Base-by-base conservation (phyloP, 768 basidiomycete genomes). In the Psilocybe cubensis region DNA sequence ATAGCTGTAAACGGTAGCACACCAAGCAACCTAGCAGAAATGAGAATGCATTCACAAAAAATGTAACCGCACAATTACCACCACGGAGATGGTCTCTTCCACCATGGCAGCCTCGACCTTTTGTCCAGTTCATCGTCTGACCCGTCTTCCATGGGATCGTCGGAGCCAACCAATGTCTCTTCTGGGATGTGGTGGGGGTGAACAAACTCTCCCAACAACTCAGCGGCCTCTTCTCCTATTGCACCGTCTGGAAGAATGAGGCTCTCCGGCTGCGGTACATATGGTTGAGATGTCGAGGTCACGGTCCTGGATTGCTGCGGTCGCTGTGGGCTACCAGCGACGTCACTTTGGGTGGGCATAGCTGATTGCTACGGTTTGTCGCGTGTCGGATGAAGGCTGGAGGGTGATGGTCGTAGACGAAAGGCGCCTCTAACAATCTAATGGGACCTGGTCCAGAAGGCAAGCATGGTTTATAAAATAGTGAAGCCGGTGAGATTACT, bases 71-170 rank as follows among this genome's bases (percentile, higher is more conserved):
- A 14, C 7, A 73, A 83, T 63, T 60, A 91, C 92, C 91, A 92
- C 74, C 77, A 80, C 0, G 89, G 79, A 0, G 90, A 91, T 3
- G 91, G 89, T 40, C 81, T 75, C 72, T 77, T 90, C 83, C 87
- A 92, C 90, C 91, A 92, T 3, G 89, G 86, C 44, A 79, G 74
- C 60, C 56, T 68, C 64, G 59, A 71, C 65, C 46, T 65, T 49
- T 61, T 62, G 14, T 54, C 56, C 6, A 29, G 66, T 25, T 74
- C 70, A 18, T 66, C 67, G 10, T 63, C 60, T 23, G 48, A 40
- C 14, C 48, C 50, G 18, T 43, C 46, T 14, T 58, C 57, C 31
- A 21, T 43, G 11, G 27, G 20, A 7, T n/a, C 43, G 27, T 56
- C 56, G 12, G 46, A 54, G 21, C 57, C 59, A 11, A 61, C 61